Evolutionary conservation across 257 asterid species (phyloP).

Genomic region (Przewalskia tangutica): DNA sequence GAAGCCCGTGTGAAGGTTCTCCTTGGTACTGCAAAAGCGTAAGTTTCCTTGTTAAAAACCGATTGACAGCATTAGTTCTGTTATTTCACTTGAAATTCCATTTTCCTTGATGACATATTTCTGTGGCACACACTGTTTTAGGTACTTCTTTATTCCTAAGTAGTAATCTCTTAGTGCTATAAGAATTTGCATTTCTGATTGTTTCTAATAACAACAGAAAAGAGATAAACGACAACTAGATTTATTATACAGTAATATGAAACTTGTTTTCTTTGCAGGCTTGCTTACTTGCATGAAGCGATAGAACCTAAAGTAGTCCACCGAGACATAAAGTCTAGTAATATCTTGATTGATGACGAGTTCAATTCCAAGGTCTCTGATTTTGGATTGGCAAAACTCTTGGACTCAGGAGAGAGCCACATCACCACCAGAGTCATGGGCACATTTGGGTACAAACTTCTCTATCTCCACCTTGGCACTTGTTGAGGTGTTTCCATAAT

Average conservation of each 20-base stretch:
- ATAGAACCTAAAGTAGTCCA: constrained; percentile 95
- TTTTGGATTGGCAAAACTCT: constrained; percentile 92
- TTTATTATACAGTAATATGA: not conserved
- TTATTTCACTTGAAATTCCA: not conserved
- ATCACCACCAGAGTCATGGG: constrained; percentile 98
- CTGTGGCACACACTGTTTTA: not conserved
- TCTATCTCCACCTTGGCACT: not conserved
- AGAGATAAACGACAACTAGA: no score
- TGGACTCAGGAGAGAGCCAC: constrained; percentile 94
- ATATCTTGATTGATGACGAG: constrained; percentile 72
- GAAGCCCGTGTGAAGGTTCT: constrained; percentile 93
- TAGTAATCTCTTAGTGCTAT: not conserved
- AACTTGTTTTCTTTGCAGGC: constrained; percentile 37
- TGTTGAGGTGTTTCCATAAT: not conserved
- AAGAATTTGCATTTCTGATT: not conserved
- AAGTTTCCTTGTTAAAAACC: constrained; percentile 23
- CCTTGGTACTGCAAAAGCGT: constrained; percentile 97
- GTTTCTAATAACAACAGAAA: not conserved
- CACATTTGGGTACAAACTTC: constrained; percentile 67
- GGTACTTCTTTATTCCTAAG: not conserved
- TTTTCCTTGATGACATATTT: not conserved
- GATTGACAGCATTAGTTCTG: not conserved
- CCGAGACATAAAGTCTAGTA: constrained; percentile 95
- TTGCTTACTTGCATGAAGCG: constrained; percentile 93
- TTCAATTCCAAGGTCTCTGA: constrained; percentile 91